Conservation (phyloP, 2,329 filamentous ascomycete species). For the Beauveria sp. region DNA sequence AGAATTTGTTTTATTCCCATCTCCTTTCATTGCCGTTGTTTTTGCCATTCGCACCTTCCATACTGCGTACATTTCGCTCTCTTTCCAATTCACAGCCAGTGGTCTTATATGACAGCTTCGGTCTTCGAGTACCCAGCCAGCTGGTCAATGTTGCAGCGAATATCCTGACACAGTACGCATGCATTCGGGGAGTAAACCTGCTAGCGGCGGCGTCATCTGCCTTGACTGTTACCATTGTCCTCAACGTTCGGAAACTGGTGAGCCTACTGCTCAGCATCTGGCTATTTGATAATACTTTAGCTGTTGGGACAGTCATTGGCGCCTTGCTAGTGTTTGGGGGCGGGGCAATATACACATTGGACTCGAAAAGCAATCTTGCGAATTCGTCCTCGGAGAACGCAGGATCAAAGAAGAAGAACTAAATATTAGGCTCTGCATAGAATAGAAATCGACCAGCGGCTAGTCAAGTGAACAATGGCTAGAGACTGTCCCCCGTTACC, state of each 20-base stretch:
- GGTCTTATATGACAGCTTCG: slow-evolving; percentile 5
- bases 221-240: slow-evolving; percentile 89
- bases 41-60: slow-evolving; percentile 59
- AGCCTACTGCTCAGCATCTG: slow-evolving; percentile 88
- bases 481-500: not conserved
- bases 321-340: slow-evolving; percentile 82
- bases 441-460: not conserved
- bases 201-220: slow-evolving; percentile 82
- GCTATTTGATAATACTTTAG: slow-evolving; percentile 82
- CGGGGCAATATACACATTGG: slow-evolving; percentile 84
- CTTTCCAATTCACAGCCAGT: slow-evolving; percentile 59
- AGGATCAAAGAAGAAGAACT: not conserved
- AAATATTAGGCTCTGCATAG: not conserved
- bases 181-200: slow-evolving; percentile 94
- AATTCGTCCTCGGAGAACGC: not conserved
- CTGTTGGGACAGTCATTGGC: slow-evolving; percentile 68
- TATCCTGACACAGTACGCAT: slow-evolving; percentile 85
- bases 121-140: slow-evolving; percentile 51
- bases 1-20: slow-evolving; percentile 92
- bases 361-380: slow-evolving; percentile 33
- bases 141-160: slow-evolving; percentile 66
- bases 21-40: slow-evolving; percentile 71
- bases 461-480: not conserved
- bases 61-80: slow-evolving; percentile 55
- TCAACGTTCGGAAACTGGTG: slow-evolving; percentile 91